Percentiles rank a stretch among this genome's conserved stretches.
phyloP scores from a whole-genome alignment of 2,329 filamentous ascomycete genomes.

The Botryotinia convoluta region DNA sequence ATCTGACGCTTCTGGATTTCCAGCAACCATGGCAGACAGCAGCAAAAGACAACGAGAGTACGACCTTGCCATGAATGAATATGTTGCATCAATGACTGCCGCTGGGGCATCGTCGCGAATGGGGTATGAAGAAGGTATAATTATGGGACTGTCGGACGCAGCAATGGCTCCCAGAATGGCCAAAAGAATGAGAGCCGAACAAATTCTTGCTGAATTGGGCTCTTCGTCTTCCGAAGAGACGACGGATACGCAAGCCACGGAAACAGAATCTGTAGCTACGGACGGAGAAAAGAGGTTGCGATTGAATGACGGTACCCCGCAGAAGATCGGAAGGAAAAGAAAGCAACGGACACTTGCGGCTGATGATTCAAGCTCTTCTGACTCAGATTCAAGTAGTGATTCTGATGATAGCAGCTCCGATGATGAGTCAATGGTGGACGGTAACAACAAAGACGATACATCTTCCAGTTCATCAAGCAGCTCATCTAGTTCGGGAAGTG shows the following conservation, averaged over 20 bases:
- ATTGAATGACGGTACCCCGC: conserved; percentile 46
- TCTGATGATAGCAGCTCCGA: conserved; percentile 30
- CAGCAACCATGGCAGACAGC: conserved; percentile 47
- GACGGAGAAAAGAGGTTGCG: conserved; percentile 44
- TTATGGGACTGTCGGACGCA: conserved; percentile 45
- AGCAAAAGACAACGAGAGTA: conserved; percentile 55
- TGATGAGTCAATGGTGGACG: conserved; percentile 25
- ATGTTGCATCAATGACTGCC: conserved; percentile 34
- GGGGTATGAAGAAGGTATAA: conserved; percentile 37
- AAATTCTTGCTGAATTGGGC: conserved; percentile 54
- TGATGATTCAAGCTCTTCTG: conserved; percentile 30
- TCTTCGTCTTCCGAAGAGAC: conserved; percentile 26
- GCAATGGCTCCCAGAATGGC: conserved; percentile 55
- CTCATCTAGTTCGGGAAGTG: conserved; percentile 26
- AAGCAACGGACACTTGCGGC: conserved; percentile 43
- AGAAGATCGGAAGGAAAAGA: conserved; percentile 47
- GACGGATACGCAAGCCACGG: conserved; percentile 20
- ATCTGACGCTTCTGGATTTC: conserved; percentile 47
- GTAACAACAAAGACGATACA: conserved; percentile 19
- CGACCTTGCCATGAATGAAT: conserved; percentile 47
- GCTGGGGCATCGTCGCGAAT: conserved; percentile 27
- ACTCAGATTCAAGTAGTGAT: conserved; percentile 22
- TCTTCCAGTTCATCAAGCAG: conserved; percentile 28
- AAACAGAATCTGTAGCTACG: conserved; percentile 23
- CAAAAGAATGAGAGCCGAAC: conserved; percentile 62